Conservation (phyloP, 2,329 filamentous ascomycete genomes). For the Exserohilum turcica region DNA sequence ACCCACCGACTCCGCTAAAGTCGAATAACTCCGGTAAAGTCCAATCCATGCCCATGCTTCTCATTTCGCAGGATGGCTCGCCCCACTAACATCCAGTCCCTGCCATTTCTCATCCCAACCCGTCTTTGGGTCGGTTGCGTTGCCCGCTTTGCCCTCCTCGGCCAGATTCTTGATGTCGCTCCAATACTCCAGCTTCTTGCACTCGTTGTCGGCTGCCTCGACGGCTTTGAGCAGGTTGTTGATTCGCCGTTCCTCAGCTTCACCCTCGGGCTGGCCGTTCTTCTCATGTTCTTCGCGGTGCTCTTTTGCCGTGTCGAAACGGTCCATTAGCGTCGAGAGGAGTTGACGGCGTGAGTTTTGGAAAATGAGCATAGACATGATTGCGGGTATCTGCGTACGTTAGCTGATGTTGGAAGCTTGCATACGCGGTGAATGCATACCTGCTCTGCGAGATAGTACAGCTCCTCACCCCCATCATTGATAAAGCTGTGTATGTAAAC, state of each 20-base stretch:
- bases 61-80: constrained; percentile 33
- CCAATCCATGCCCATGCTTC: constrained; percentile 4
- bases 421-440: constrained; percentile 39
- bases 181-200: constrained; percentile 84
- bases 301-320: constrained; percentile 59
- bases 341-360: constrained; percentile 83
- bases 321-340: constrained; percentile 67
- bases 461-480: constrained; percentile 70
- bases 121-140: constrained; percentile 38
- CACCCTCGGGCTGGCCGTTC: constrained; percentile 51
- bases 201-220: constrained; percentile 77
- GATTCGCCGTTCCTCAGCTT: constrained; percentile 58
- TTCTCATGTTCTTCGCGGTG: constrained; percentile 56
- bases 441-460: constrained; percentile 72
- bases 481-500: constrained; percentile 82
- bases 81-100: constrained; percentile 46
- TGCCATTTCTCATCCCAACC: constrained; percentile 49
- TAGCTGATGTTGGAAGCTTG: constrained; percentile 11
- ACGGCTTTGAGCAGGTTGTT: constrained; percentile 75
- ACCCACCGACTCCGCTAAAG: constrained; percentile 1
- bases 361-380: constrained; percentile 77
- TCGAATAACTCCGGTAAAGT: too few relatives aligned
- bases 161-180: constrained; percentile 65
- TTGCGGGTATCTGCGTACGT: constrained; percentile 37
- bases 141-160: constrained; percentile 43